Evolutionary conservation across 139 green algal species (phyloP), one percentile per base, ranked within the genome.

Genomic region (Ettlia oleoabundans): DNA sequence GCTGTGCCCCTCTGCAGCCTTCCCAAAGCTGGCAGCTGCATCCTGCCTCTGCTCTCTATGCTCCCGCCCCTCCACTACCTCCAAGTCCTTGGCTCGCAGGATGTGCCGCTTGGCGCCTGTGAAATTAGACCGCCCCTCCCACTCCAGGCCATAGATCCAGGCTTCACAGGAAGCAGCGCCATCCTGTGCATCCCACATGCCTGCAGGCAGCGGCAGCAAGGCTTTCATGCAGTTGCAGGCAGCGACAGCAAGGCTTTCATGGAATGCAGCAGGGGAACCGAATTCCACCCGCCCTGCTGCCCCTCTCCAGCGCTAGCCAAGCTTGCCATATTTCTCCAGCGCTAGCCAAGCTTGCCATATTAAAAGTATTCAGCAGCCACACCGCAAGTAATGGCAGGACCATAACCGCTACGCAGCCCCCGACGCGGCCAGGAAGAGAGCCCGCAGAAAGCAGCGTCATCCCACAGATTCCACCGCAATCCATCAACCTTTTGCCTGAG

Each of bases 171-270:
- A 88, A 32, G 88, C 91, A 1, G 87, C 76, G n/a, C 91, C 91
- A 38, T 95, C 91, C 32, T 94, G 92, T 4, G 83, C 84, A 69
- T 95, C 91, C 74, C 86, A 90, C 68, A 90, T 84, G 51, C 91
- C 86, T 94, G 86, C 43, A 30, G 19, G 62, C 8, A 0, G 7
- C 7, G 66, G 8, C 53, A 67, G 35, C 33, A 22, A 19, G 66
- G 18, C 37, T 22, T 2, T 3, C 2, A 4, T 21, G 18, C 5
- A 58, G 3, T 38, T 0, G 5, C 67, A 72, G 4, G 35, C 2
- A 52, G 7, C 21, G 37, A 24, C 32, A 13, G 18, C 35, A 51
- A 21, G 7, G 58, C 26, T 67, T 37, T 21, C 26, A 32, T 33
- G 58, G 22, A 58, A 58, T 24, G 15, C 47, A 10, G 13, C 10